Evolutionary conservation across 495 filamentous ascomycete genomes (phyloP).

Genomic region (Penicillium fimorum): DNA sequence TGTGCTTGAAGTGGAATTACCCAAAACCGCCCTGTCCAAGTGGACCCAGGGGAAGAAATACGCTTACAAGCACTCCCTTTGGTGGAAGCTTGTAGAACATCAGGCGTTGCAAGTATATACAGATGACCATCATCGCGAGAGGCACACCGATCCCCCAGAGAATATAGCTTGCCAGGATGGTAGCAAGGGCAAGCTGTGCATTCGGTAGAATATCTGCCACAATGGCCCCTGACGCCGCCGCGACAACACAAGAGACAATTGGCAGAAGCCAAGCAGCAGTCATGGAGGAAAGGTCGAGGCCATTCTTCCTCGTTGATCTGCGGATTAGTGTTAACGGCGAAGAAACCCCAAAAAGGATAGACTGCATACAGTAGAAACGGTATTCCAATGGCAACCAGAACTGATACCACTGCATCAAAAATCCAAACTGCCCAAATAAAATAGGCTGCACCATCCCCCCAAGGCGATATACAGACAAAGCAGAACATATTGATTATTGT

Average conservation of each 20-base stretch:
- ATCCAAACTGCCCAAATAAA: slow-evolving; percentile 60
- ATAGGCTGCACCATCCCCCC: slow-evolving; percentile 40
- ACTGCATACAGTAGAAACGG: slow-evolving; percentile 56
- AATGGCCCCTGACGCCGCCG: slow-evolving; percentile 54
- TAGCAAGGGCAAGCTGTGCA: slow-evolving; percentile 53
- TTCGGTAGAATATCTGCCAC: slow-evolving; percentile 55
- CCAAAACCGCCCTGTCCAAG: slow-evolving; percentile 58
- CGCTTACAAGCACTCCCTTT: slow-evolving; percentile 57
- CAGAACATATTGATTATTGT: slow-evolving; percentile 60
- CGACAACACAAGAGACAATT: slow-evolving; percentile 58
- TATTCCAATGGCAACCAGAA: slow-evolving; percentile 49
- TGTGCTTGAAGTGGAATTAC: slow-evolving; percentile 14
- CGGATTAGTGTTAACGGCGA: too few species aligned
- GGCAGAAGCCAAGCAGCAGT: slow-evolving; percentile 62
- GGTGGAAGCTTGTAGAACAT: slow-evolving; percentile 56
- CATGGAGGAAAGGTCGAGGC: slow-evolving; percentile 44
- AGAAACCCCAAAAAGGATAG: too few species aligned
- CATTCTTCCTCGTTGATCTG: slow-evolving; percentile 27
- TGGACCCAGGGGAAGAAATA: slow-evolving; percentile 62
- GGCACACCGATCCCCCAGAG: slow-evolving; percentile 61
- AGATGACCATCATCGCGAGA: slow-evolving; percentile 53
- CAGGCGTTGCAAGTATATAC: slow-evolving; percentile 61
- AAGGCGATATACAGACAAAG: slow-evolving; percentile 53
- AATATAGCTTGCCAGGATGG: slow-evolving; percentile 54
- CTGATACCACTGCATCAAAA: slow-evolving; percentile 52